phyloP scores from a whole-genome alignment of 2,329 filamentous ascomycete species.

The Fusarium penzigii region DNA sequence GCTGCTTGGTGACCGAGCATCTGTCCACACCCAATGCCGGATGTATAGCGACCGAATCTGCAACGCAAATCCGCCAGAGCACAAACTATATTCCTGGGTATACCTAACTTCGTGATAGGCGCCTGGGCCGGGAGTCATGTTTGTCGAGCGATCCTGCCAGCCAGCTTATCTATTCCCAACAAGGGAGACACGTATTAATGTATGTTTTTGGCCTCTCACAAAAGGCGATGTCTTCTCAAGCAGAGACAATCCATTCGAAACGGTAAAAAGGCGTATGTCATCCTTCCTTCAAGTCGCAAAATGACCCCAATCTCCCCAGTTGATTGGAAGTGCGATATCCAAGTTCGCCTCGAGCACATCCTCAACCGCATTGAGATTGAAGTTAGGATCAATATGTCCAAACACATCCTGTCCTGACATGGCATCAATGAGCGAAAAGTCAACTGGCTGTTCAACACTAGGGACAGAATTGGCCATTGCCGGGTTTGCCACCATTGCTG shows the following conservation, averaged over 20 bases:
- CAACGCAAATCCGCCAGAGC: too few relatives aligned
- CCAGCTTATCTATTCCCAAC: too few relatives aligned
- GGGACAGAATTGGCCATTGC: constrained; percentile 28
- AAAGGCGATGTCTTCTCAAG: not conserved
- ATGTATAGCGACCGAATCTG: too few relatives aligned
- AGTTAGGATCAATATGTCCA: constrained; percentile 56
- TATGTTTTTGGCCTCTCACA: not conserved
- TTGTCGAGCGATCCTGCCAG: too few relatives aligned
- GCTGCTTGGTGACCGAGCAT: too few relatives aligned
- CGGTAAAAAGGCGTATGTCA: not conserved
- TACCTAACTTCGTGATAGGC: too few relatives aligned
- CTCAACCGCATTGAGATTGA: constrained; percentile 55
- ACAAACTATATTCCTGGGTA: too few relatives aligned
- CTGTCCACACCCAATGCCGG: too few relatives aligned
- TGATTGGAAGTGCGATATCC: constrained; percentile 54
- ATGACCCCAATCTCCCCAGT: constrained; percentile 50
- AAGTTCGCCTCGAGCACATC: constrained; percentile 56
- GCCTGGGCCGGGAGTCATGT: too few relatives aligned
- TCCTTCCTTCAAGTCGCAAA: constrained; percentile 31
- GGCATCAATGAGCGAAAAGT: constrained; percentile 45
- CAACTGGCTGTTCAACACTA: constrained; percentile 37
- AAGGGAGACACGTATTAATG: not conserved
- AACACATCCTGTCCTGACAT: constrained; percentile 55
- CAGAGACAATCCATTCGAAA: too few relatives aligned
- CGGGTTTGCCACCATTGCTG: constrained; percentile 24